phyloP scores from a whole-genome alignment of 768 basidiomycete genomes.

The Suillus decipiens region DNA sequence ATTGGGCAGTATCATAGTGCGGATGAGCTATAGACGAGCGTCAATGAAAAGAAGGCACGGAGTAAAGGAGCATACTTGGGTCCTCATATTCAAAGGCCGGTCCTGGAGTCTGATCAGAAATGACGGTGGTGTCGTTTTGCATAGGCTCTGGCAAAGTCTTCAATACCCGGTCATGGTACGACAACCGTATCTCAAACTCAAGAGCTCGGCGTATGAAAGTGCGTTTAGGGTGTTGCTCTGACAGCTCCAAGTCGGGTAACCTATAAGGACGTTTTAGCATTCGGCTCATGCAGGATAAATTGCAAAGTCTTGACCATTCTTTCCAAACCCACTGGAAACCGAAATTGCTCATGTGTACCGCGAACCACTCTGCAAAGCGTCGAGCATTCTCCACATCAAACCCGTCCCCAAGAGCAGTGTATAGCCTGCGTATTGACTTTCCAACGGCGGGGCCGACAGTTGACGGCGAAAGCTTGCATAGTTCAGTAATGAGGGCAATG shows the following conservation, averaged over 20 bases:
- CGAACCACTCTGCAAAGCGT: constrained; percentile 93
- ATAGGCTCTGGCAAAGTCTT: constrained; percentile 86
- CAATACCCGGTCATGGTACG: constrained; percentile 90
- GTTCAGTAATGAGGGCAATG: constrained; percentile 83
- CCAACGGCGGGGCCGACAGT: constrained; percentile 97
- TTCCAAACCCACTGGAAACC: constrained; percentile 99
- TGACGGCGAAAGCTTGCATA: constrained; percentile 90
- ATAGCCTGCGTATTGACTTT: constrained; percentile 90
- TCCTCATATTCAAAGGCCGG: constrained; percentile 86
- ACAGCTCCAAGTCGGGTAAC: constrained; percentile 80
- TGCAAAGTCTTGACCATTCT: constrained; percentile 72
- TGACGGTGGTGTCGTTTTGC: constrained; percentile 64
- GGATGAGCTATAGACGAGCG: constrained; percentile 55
- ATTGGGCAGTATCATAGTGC: constrained; percentile 77
- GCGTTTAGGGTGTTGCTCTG: constrained; percentile 80
- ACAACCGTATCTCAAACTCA: constrained; percentile 87
- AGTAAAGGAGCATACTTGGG: constrained; percentile 48
- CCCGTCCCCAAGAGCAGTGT: constrained; percentile 75
- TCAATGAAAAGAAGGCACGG: not conserved
- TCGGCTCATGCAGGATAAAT: not conserved
- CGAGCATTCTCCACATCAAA: constrained; percentile 83
- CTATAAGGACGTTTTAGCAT: constrained; percentile 40
- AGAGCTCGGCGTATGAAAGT: constrained; percentile 84
- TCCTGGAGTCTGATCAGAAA: constrained; percentile 72
- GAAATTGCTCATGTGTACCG: constrained; percentile 96